Evolutionary conservation across 495 filamentous ascomycete genomes (phyloP).

Genomic region (Penicillium roqueforti): DNA sequence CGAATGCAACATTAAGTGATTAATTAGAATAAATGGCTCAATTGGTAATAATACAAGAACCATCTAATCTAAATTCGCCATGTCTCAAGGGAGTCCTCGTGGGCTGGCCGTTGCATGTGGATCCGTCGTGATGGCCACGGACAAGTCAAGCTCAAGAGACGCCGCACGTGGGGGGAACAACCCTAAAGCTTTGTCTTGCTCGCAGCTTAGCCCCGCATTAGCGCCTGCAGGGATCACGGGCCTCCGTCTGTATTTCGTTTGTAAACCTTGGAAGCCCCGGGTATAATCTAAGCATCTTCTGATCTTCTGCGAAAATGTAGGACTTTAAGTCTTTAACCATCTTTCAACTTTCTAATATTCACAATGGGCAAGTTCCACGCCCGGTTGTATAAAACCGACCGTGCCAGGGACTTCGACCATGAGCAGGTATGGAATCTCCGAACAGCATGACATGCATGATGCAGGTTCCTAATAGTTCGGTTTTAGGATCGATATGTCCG

Average conservation of each 20-base stretch:
- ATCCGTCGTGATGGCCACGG: background rate
- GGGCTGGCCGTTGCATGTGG: background rate
- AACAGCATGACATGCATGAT: background rate
- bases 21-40: background rate
- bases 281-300: background rate
- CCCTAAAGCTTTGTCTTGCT: slow-evolving; percentile 8
- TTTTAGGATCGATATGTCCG: slow-evolving; percentile 45
- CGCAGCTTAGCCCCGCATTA: background rate
- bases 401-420: slow-evolving; percentile 48
- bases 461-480: background rate
- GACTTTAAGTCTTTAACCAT: background rate
- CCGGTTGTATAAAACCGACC: slow-evolving; percentile 46
- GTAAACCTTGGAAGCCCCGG: no score
- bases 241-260: background rate
- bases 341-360: background rate
- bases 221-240: slow-evolving; percentile 1
- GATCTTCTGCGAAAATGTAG: background rate
- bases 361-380: slow-evolving; percentile 39
- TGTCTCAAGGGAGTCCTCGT: background rate
- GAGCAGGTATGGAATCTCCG: slow-evolving; percentile 33
- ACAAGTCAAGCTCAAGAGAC: slow-evolving; percentile 9
- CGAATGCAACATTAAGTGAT: no score
- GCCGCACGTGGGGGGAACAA: slow-evolving; percentile 20
- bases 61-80: background rate
- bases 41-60: background rate